Base-by-base conservation (phyloP, 805 yeast genomes). In the Dipodascopsis uninucleata region DNA sequence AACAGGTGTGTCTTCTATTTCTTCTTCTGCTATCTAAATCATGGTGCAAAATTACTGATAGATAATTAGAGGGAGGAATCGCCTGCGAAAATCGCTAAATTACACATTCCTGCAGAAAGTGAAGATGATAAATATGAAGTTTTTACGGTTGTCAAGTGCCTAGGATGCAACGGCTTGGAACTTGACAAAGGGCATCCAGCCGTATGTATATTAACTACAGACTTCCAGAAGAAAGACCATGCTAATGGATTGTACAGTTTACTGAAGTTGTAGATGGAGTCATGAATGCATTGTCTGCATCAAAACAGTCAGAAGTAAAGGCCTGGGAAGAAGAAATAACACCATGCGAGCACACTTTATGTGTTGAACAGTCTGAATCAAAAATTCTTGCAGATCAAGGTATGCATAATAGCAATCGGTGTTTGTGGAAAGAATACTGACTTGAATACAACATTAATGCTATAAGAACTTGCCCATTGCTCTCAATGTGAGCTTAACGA, bases 281-380 rank as follows among this genome's bases (percentile, higher is more conserved):
- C 2, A 55, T 81, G 38, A 62, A 59, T 5, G 72, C 89, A 1
- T 76, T 78, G 24, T 83, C 93, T 0, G 71, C 77, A 3, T 70
- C 75, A 17, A 71, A 71, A 41, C 71, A 74, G 31, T 77, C 86
- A 55, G 94, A 88, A 60, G 77, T 88, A 43, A 78, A 81, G 57
- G 81, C 95, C 1, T 93, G 99, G 99, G 90, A 87, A 61, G 84
- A 85, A 55, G 95, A 89, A 55, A 77, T 90, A 17, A 61, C 72
- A 10, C 78, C 95, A 0, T 93, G 98, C 62, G 75, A 70, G 34
- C 98, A 93, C 61, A 77, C 89, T 0, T 64, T 72, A 28, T 70
- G 69, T n/a, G 68, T 85, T 25, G 59, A 64, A 28, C 82, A 79
- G 49, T 53, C 39, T 8, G 39, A 40, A 1, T 43, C 53, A 2